These are phyloP conservation scores for Lagenaria siceraria DNA, from an alignment of 306 rosid species.

Conservation along the genomic window DNA sequence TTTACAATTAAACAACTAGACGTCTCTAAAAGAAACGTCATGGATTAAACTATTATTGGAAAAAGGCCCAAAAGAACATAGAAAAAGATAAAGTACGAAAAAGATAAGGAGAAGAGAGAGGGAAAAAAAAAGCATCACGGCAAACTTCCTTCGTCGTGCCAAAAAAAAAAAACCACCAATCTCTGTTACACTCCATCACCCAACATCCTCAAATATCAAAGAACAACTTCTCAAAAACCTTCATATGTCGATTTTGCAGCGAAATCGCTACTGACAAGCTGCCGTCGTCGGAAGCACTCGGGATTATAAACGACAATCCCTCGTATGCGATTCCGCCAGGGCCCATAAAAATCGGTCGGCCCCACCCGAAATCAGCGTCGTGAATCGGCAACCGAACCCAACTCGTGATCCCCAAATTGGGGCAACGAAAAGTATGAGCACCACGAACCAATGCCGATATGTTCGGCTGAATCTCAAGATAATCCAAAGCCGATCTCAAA, in stretches of 20 bases:
- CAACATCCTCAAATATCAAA: slow-evolving; percentile 24
- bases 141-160: background rate
- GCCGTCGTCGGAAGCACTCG: slow-evolving; percentile 55
- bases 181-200: background rate
- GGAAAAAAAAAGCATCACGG: background rate
- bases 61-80: background rate
- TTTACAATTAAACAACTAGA: background rate
- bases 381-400: slow-evolving; percentile 85
- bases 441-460: slow-evolving; percentile 72
- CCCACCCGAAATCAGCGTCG: slow-evolving; percentile 97
- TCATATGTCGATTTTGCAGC: slow-evolving; percentile 52
- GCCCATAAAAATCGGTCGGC: slow-evolving; percentile 91
- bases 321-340: slow-evolving; percentile 87
- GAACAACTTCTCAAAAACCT: slow-evolving; percentile 34
- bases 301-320: slow-evolving; percentile 59
- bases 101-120: background rate
- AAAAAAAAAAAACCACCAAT: background rate
- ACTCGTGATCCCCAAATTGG: slow-evolving; percentile 88
- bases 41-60: background rate
- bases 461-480: slow-evolving; percentile 75
- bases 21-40: background rate
- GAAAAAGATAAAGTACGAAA: background rate
- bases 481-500: slow-evolving; percentile 74
- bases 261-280: slow-evolving; percentile 55
- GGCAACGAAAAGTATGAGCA: slow-evolving; percentile 73